Evolutionary conservation across 2,329 filamentous ascomycete species (phyloP), one percentile per base, ranked within the genome.

Genomic region (Talaromyces sp.): DNA sequence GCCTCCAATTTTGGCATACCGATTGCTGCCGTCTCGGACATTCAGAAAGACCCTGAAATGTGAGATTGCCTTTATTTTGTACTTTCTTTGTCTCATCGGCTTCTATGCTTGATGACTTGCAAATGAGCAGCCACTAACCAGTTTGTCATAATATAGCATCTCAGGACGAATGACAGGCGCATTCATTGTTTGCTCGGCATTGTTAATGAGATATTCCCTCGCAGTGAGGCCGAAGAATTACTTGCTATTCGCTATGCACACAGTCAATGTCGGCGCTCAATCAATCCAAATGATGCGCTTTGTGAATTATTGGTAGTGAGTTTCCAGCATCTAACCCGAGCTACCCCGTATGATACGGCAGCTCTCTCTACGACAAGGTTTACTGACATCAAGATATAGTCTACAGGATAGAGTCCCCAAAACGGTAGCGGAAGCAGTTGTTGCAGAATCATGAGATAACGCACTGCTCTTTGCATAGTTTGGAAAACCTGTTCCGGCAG

Each of bases 1-100:
- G 65, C 61, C 11, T 66, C 65, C 7, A 66, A 66, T 35, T 66
- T 66, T n/a, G 65, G 65, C n/a, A 57, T 66, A 43, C 65, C 65
- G 5, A 35, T 66, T 45, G 65, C 65, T 22, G 65, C 65, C 1
- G 49, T 66, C 8, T 60, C 62, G 45, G 65, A 66, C 6, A 66
- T 62, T 7, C 61, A 64, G 39, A 66, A 66, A 39, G 61, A 64
- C 35, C 65, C 65, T n/a, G 65, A 66, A 64, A 63, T 66, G 65
- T 66, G 50, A 63, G 56, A 24, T 24, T 10, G 7, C 19, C 35
- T 58, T 19, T 4, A 14, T 6, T 19, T 14, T 37, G 10, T 35
- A 19, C 27, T 16, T n/a, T 22, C 33, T 35, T 16, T 14, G 19
- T 13, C 33, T 13, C 35, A 19, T 43, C 56, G 24, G 3, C 13